Percentiles rank a stretch among this genome's conserved stretches.
phyloP scores from a whole-genome alignment of 2,329 filamentous ascomycete species.

The Claviceps humidiphila region DNA sequence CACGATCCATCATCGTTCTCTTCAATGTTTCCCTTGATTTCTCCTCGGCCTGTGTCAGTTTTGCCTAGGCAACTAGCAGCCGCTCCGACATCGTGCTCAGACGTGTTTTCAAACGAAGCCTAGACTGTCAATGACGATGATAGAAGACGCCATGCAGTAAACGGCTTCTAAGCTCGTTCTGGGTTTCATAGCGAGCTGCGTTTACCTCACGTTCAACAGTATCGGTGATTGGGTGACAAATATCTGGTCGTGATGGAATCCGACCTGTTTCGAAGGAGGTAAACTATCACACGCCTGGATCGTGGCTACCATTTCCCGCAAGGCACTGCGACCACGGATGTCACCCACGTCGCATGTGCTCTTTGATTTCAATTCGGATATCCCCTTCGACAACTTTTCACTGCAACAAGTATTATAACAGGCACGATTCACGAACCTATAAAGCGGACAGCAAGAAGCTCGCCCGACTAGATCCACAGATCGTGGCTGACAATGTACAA shows the following conservation, averaged over 20 bases:
- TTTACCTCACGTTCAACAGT: background rate
- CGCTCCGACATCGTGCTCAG: background rate
- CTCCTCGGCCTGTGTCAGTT: background rate
- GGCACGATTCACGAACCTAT: no score
- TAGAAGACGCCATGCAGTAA: background rate
- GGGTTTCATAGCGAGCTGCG: no score
- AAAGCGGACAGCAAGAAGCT: no score
- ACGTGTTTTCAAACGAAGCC: background rate
- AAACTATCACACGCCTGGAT: background rate
- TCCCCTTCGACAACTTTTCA: no score
- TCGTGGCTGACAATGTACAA: background rate
- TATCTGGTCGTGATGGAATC: slow-evolving; percentile 1
- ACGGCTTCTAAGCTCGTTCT: no score
- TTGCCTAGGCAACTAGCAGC: background rate
- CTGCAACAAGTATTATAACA: no score
- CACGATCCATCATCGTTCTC: background rate
- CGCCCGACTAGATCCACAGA: background rate
- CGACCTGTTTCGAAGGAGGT: slow-evolving; percentile 3
- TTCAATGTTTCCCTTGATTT: background rate
- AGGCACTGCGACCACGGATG: no score
- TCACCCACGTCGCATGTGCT: no score
- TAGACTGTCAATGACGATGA: no score
- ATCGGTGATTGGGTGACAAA: background rate
- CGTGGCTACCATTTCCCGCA: background rate
- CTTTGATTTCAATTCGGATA: no score